Percentiles rank a stretch among this genome's conserved stretches.
These are phyloP conservation scores for Excoecaria cochinchinensis DNA, from an alignment of 345 rosid genomes.

Conservation along the genomic window DNA sequence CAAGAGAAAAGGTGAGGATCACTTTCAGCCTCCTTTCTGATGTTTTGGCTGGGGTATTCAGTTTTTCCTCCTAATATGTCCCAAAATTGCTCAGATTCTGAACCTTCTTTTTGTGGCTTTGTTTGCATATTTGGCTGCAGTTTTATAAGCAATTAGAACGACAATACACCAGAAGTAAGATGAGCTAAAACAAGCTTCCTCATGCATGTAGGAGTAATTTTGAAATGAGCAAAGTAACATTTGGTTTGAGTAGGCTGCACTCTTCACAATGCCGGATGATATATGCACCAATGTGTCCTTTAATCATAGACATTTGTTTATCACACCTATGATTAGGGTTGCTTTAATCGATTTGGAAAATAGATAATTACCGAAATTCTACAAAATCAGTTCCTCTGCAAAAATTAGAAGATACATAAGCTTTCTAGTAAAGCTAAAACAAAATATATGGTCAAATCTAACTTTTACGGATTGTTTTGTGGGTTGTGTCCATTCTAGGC, in stretches of 20 bases:
- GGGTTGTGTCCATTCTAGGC: too few species aligned
- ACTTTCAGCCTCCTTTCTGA: constrained; percentile 66
- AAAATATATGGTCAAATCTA: background rate
- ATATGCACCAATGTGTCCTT: background rate
- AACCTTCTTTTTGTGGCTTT: constrained; percentile 88
- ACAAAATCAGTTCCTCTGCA: background rate
- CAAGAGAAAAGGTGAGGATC: constrained; percentile 97
- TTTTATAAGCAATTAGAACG: constrained; percentile 14
- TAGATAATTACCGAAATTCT: background rate
- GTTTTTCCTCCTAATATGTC: constrained; percentile 79
- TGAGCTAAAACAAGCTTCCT: background rate
- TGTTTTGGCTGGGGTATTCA: constrained; percentile 77
- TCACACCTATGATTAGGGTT: background rate
- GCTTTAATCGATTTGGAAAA: background rate
- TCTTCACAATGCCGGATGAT: background rate
- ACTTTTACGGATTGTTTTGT: too few species aligned
- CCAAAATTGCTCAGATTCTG: constrained; percentile 94
- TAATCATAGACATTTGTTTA: background rate
- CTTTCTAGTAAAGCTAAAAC: background rate
- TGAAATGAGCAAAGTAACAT: background rate
- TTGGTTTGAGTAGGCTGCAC: background rate
- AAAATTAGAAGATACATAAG: background rate
- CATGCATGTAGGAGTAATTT: constrained; percentile 7
- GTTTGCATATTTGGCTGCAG: constrained; percentile 81
- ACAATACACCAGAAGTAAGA: constrained; percentile 7